Base-by-base conservation (phyloP, 1,284 basidiomycete species). In the Pisolithus thermaeus region DNA sequence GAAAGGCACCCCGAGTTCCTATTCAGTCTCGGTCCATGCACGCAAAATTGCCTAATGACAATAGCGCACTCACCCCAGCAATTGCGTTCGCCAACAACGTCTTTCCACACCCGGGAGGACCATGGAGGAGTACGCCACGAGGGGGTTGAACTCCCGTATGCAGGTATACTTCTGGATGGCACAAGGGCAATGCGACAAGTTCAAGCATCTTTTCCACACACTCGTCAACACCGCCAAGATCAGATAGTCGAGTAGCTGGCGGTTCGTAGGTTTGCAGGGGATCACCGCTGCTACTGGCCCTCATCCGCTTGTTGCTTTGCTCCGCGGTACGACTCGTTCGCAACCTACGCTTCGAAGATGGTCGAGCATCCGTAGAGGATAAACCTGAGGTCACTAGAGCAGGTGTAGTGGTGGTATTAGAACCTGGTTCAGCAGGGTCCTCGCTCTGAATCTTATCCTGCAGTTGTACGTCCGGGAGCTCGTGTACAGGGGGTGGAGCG, bases 41-140 rank as follows among this genome's bases (percentile, higher is more conserved):
- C 12, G 28, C 11, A 22, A 49, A 37, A 25, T 3, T 48, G 30
- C 44, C 32, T 28, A 38, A 37, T 14, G 32, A 7, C 23, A 12
- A 27, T 46, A 3, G 28, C 35, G n/a, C 2, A 77, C 85, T 64
- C 64, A 92, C 92, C 52, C 95, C 96, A 38, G 94, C 95, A 47
- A 98, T 89, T 20, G 96, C 94, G 66, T 91, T 87, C 8, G 93
- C 93, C 18, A 96, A 70, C 62, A 95, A 71, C 0, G 94, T 97
- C 72, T 99, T 99, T 12, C 97, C 97, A 63, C 95, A 97, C 7
- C 96, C 96, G 0, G 96, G 95, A 2, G 96, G 96, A 1, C 96
- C 97, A 68, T 97, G 92, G 7, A 99, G 71, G 22, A 99, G 70
- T 0, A 99, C 93, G n/a, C 96, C 96, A 47, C 94, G 75, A 0